Evolutionary conservation across 108 stramenopile species (phyloP).

Genomic region (Nannochloropsis gaditana): DNA sequence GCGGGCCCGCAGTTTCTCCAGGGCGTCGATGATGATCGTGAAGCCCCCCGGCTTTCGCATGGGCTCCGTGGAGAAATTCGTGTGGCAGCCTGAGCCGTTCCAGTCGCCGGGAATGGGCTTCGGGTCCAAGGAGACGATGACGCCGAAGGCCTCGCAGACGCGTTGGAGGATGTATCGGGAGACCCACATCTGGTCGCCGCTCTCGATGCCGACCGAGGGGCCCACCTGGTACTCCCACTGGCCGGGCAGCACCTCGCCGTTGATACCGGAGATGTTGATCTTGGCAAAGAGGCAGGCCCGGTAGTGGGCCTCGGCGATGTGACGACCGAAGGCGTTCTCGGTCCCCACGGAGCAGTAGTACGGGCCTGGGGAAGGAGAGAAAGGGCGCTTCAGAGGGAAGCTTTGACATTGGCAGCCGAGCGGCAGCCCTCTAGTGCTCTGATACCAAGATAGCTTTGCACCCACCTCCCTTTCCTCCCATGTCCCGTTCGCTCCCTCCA

Average conservation of each 20-base stretch:
- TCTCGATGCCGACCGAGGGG: constrained; percentile 93
- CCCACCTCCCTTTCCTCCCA: neutral
- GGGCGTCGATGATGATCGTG: constrained; percentile 81
- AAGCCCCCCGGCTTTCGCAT: constrained; percentile 89
- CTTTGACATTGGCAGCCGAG: too few species aligned
- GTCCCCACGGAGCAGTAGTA: constrained; percentile 93
- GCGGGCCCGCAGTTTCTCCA: constrained; percentile 89
- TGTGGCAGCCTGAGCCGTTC: constrained; percentile 96
- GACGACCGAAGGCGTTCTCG: constrained; percentile 86
- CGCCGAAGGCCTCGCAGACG: constrained; percentile 94
- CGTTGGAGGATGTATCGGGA: constrained; percentile 90
- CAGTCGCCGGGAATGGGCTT: constrained; percentile 98
- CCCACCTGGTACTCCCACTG: constrained; percentile 98
- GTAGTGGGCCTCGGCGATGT: constrained; percentile 86
- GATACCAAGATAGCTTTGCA: too few species aligned
- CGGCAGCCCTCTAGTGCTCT: too few species aligned
- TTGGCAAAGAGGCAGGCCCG: constrained; percentile 89
- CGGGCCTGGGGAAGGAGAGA: constrained; percentile 56
- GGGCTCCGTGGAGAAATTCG: constrained; percentile 88
- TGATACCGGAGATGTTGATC: constrained; percentile 85
- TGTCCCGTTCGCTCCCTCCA: neutral
- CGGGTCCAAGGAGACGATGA: constrained; percentile 90
- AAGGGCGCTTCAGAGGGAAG: neutral
- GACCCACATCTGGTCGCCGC: constrained; percentile 95
- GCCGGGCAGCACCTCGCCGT: constrained; percentile 98